Evolutionary conservation across 176 grass and related monocot species (phyloP).

Genomic region (Thinopyrum elongatum): DNA sequence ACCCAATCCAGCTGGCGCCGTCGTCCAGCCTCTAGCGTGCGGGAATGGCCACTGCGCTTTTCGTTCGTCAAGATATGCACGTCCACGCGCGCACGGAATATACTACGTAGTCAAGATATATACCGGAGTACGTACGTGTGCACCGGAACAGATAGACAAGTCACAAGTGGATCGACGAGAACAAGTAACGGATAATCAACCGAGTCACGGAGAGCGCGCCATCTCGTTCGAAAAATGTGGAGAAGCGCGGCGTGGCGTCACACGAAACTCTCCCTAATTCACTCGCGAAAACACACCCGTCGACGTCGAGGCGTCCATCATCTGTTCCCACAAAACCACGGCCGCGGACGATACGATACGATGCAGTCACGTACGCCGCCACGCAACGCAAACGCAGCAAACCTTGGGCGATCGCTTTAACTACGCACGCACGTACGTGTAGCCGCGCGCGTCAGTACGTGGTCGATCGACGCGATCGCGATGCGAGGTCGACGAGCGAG

Average conservation of each 20-base stretch:
- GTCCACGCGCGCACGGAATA: constrained; percentile 12
- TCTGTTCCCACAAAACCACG: not conserved
- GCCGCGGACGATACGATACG: no score
- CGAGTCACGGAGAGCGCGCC: no score
- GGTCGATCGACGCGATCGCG: not conserved
- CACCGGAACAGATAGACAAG: not conserved
- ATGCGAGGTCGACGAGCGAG: not conserved
- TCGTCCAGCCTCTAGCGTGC: constrained; percentile 36
- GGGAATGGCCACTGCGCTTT: constrained; percentile 16
- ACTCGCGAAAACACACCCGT: not conserved
- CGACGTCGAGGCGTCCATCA: not conserved
- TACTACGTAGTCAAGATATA: not conserved
- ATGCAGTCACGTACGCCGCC: no score
- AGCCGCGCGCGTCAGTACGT: not conserved
- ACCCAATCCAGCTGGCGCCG: not conserved
- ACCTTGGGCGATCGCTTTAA: not conserved
- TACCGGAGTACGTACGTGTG: not conserved
- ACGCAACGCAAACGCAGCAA: no score
- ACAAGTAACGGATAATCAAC: no score
- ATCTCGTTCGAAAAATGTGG: not conserved
- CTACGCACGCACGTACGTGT: not conserved
- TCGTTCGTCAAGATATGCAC: constrained; percentile 37
- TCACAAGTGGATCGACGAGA: not conserved
- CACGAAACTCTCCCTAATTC: not conserved
- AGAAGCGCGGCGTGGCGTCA: not conserved